Conservation (phyloP, 164 flowering plant genomes). For the Aristolochia fimbriata region DNA sequence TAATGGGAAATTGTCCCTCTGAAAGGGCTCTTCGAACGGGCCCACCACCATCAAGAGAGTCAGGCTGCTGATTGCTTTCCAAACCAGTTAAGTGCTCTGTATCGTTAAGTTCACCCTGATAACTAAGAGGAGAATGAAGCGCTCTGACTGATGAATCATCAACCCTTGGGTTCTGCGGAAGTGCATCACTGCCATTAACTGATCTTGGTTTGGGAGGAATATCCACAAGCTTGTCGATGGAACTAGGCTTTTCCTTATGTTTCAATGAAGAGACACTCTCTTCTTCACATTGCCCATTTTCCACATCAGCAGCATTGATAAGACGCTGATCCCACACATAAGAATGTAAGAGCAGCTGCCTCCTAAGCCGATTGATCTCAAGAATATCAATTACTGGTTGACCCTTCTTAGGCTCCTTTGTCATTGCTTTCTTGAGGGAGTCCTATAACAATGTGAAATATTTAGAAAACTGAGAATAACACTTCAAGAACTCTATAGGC, state of each 20-base stretch:
- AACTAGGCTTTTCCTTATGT: slow-evolving; percentile 25
- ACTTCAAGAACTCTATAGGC: no score
- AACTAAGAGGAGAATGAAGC: slow-evolving; percentile 1
- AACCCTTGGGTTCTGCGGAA: slow-evolving; percentile 21
- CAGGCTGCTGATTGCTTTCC: slow-evolving; percentile 12
- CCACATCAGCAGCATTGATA: slow-evolving; percentile 41
- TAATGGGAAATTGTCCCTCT: slow-evolving; percentile 56
- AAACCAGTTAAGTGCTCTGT: slow-evolving; percentile 16
- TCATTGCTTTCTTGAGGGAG: slow-evolving; percentile 36
- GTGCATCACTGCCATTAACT: slow-evolving; percentile 23
- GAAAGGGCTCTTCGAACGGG: slow-evolving; percentile 42
- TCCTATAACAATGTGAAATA: slow-evolving; percentile 37
- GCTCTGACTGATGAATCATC: slow-evolving; percentile 8
- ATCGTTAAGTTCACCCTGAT: slow-evolving; percentile 13
- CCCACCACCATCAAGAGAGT: slow-evolving; percentile 24
- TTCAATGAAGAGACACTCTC: slow-evolving; percentile 16
- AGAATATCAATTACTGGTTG: slow-evolving; percentile 71
- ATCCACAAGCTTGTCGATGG: slow-evolving; percentile 26
- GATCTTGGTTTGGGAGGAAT: slow-evolving; percentile 10
- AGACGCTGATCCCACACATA: slow-evolving; percentile 87
- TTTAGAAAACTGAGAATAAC: background rate
- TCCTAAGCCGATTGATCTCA: slow-evolving; percentile 64
- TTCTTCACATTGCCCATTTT: slow-evolving; percentile 16
- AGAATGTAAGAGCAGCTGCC: slow-evolving; percentile 74
- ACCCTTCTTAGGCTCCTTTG: slow-evolving; percentile 43